Percentiles rank a stretch among this genome's conserved stretches.
Evolutionary conservation across 805 yeast species (phyloP).

Genomic region (Zygoascus bituminiphila): DNA sequence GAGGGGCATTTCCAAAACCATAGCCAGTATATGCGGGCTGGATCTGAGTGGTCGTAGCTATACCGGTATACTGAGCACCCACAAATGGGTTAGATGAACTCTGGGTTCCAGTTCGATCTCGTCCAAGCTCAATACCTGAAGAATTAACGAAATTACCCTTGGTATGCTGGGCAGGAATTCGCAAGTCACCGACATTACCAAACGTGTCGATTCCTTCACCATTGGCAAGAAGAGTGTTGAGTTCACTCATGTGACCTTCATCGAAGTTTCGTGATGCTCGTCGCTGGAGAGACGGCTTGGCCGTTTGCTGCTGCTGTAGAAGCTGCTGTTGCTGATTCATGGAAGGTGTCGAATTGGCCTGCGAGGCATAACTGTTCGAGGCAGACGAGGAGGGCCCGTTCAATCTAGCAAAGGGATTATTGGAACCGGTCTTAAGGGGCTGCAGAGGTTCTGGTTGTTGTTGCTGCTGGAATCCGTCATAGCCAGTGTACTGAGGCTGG

Average conservation of each 20-base stretch:
- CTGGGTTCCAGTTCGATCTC: slow-evolving; percentile 11
- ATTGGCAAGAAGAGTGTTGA: slow-evolving; percentile 68
- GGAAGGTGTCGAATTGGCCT: slow-evolving; percentile 14
- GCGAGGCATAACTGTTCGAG: slow-evolving; percentile 2
- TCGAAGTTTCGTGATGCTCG: slow-evolving; percentile 42
- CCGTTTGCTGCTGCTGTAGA: slow-evolving; percentile 21
- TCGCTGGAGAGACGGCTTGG: slow-evolving; percentile 16
- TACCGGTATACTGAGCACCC: slow-evolving; percentile 65
- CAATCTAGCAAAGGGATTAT: slow-evolving; percentile 63
- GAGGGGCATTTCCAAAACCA: slow-evolving; percentile 79
- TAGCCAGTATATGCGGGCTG: slow-evolving; percentile 86
- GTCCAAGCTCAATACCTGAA: slow-evolving; percentile 43
- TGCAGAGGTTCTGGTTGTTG: slow-evolving; percentile 33
- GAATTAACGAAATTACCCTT: slow-evolving; percentile 68
- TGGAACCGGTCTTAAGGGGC: slow-evolving; percentile 62
- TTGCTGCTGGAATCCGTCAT: slow-evolving; percentile 22
- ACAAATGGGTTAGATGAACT: slow-evolving; percentile 41
- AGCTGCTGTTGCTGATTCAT: slow-evolving; percentile 23
- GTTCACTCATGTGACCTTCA: slow-evolving; percentile 48
- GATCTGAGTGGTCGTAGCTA: slow-evolving; percentile 50
- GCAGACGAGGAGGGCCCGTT: slow-evolving; percentile 7
- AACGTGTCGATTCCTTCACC: slow-evolving; percentile 94
- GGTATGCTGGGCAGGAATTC: slow-evolving; percentile 92
- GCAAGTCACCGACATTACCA: slow-evolving; percentile 74
- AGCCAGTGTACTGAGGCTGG: slow-evolving; percentile 36